A percentile compares a stretch with the other conserved stretches of the same genome.
These are phyloP conservation scores for Ceratocystis eucalypticola DNA, from an alignment of 2,329 filamentous ascomycete genomes.

Conservation along the genomic window DNA sequence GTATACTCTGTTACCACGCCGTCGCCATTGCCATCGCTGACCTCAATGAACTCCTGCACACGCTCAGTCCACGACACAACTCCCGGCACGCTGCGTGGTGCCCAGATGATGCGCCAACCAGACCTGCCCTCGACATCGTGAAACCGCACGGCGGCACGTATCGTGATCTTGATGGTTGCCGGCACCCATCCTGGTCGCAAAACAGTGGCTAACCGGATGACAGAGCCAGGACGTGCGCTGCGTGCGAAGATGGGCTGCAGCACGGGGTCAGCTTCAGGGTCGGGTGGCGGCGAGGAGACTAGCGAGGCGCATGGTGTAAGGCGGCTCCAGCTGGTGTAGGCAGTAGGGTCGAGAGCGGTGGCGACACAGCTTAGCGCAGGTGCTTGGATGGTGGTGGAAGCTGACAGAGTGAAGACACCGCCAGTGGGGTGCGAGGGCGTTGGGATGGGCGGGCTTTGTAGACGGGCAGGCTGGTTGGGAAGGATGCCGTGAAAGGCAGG, in stretches of 20 bases:
- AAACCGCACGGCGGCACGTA: slow-evolving; percentile 25
- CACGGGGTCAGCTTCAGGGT: background rate
- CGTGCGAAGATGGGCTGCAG: background rate
- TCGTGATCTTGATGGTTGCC: background rate
- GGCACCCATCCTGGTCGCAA: background rate
- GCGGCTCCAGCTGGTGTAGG: slow-evolving; percentile 11
- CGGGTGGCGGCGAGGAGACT: background rate
- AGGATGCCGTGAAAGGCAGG: slow-evolving; percentile 3
- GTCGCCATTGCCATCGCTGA: slow-evolving; percentile 14
- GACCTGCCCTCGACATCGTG: slow-evolving; percentile 23
- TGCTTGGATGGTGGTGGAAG: background rate
- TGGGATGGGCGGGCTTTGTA: background rate
- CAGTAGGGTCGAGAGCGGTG: background rate
- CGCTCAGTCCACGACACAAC: slow-evolving; percentile 29
- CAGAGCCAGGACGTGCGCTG: background rate
- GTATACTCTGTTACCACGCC: slow-evolving; percentile 27
- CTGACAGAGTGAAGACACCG: slow-evolving; percentile 6
- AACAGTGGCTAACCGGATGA: background rate
- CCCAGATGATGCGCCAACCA: slow-evolving; percentile 33
- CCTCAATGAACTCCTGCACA: slow-evolving; percentile 31
- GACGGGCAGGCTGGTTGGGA: background rate
- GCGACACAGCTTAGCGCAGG: background rate
- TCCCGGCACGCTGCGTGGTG: slow-evolving; percentile 23
- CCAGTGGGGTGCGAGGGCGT: slow-evolving; percentile 1
- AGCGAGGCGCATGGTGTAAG: slow-evolving; percentile 2